Base-by-base conservation (phyloP, 1,139 yeast species). In the Protomyces inundatus region DNA sequence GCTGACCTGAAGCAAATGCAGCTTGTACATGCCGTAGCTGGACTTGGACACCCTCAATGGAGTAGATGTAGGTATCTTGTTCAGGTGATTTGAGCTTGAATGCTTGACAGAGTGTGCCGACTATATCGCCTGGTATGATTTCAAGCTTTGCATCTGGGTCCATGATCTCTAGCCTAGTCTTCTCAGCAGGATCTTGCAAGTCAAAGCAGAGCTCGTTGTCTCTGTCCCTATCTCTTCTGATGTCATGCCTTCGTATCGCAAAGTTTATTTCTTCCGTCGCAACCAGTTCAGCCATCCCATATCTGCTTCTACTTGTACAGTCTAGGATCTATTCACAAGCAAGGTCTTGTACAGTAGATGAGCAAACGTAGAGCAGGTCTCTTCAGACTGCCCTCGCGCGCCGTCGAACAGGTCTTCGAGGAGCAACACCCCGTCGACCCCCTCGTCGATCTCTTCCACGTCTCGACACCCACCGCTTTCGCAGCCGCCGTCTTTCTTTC, bases 391-490 rank as follows among this genome's bases (percentile, higher is more conserved):
- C 48, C 48, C 16, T 42, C 48, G 23, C 23, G 30, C 5, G 6
- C 39, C 12, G 39, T 36, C 12, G 39, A 9, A 12, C 9, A 9
- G 12, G 39, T 9, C 12, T 12, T 7, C 3, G 48, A 14, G 9
- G 23, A 42, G 9, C 48, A 42, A 30, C 48, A 23, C 32, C 30
- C 23, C 12, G 56, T 52, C 16, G 62, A 58, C 33, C 62, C 62
- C 4, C 10, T 58, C 53, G 45, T 40, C 40, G 56, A 40, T 33
- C 46, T 58, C 36, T 58, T 52, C 40, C 56, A 55, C 23, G 23
- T 58, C 34, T 51, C 40, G 32, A 51, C 56, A 35, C 52, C 62
- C 12, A 42, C 53, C 30, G 33, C 39, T 12, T 58, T 58, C 56
- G 62, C 54, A 7, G 42, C 40, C 42, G 55, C 34, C 10, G 56